Conservation (phyloP, 129 eudicot genomes). For the Arctium lappa region DNA sequence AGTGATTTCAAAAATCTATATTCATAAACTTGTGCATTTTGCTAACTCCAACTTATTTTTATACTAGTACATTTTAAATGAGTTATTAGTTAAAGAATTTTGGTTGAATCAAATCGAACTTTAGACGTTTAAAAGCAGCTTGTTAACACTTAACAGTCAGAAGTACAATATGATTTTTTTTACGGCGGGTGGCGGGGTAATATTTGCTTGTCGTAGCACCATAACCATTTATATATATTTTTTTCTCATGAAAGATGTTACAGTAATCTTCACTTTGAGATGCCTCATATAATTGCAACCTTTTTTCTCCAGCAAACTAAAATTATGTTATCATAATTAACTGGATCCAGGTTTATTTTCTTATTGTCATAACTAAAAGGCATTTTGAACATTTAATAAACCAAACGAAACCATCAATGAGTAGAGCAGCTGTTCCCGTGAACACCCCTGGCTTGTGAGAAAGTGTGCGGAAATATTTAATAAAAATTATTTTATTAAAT, state of each 20-base stretch:
- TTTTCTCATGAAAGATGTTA: background rate
- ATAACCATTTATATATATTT: background rate
- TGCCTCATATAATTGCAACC: constrained; percentile 8
- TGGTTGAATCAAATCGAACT: no score
- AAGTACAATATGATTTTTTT: no score
- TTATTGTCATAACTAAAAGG: background rate
- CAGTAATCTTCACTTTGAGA: background rate
- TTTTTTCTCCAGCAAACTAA: background rate
- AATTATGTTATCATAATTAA: background rate
- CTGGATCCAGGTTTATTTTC: background rate
- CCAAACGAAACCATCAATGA: background rate
- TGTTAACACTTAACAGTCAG: no score
- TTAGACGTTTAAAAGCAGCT: no score
- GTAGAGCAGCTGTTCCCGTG: background rate
- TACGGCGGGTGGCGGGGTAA: no score
- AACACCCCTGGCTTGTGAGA: background rate
- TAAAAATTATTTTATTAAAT: background rate
- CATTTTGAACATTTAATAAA: background rate
- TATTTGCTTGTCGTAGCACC: background rate
- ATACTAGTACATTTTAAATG: no score
- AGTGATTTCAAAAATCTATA: background rate
- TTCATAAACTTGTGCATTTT: no score
- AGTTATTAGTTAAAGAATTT: no score
- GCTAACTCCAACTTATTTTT: no score
- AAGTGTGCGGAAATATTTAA: background rate